phyloP scores from a whole-genome alignment of 2,329 filamentous ascomycete genomes.

The Aaosphaeria arxii region DNA sequence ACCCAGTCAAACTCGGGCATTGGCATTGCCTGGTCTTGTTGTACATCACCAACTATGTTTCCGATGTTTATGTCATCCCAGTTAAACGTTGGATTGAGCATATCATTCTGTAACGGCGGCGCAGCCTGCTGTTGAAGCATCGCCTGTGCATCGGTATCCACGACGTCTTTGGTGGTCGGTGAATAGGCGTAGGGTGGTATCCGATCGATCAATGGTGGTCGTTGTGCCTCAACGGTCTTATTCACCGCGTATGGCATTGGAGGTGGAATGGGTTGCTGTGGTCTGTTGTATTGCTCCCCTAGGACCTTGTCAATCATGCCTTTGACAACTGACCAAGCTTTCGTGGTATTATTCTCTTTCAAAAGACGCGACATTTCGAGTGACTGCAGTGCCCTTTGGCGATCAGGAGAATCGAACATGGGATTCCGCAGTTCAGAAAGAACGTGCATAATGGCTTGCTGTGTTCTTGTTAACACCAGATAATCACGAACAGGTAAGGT shows the following conservation, averaged over 20 bases:
- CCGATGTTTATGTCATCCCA: constrained; percentile 36
- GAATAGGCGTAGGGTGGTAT: constrained; percentile 6
- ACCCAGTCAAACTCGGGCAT: constrained; percentile 38
- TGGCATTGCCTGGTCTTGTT: constrained; percentile 15
- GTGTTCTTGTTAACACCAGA: neutral
- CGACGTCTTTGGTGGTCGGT: constrained; percentile 1
- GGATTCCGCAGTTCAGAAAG: constrained; percentile 38
- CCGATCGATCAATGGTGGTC: constrained; percentile 1
- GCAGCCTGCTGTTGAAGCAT: neutral
- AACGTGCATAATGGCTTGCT: constrained; percentile 32
- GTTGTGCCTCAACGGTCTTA: too few species aligned
- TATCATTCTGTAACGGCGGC: constrained; percentile 10
- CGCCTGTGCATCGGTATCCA: constrained; percentile 5
- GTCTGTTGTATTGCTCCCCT: constrained; percentile 17
- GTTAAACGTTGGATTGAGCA: constrained; percentile 9
- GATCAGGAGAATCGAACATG: constrained; percentile 32
- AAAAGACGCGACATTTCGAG: constrained; percentile 29
- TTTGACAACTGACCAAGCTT: constrained; percentile 36
- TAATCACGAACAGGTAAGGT: constrained; percentile 1
- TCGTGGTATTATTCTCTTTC: constrained; percentile 32
- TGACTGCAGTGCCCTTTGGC: constrained; percentile 32
- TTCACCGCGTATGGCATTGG: constrained; percentile 9
- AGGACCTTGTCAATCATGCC: constrained; percentile 38
- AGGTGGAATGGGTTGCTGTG: constrained; percentile 8
- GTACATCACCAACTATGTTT: constrained; percentile 27